A percentile compares a stretch with the other conserved stretches of the same genome.
Conservation (phyloP, 345 rosid genomes). For the Eucalyptus regnans region DNA sequence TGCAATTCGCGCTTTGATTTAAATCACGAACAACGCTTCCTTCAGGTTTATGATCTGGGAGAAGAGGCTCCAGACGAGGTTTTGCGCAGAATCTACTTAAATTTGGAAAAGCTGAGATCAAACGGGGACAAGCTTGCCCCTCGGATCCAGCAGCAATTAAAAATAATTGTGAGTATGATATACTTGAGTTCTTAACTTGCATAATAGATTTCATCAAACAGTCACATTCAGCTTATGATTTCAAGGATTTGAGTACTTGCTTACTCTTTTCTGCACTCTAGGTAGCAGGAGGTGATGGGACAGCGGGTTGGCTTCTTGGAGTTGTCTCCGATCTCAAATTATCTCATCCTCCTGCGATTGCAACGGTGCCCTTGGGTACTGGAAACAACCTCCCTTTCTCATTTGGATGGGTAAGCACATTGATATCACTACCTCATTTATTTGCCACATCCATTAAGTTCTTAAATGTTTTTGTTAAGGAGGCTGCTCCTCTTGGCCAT, state of each 20-base stretch:
- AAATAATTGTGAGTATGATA: slow-evolving; percentile 53
- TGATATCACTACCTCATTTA: neutral
- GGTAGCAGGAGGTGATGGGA: slow-evolving; percentile 99
- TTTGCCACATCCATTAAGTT: neutral
- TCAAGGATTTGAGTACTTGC: neutral
- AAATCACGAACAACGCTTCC: neutral
- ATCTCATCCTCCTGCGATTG: slow-evolving; percentile 82
- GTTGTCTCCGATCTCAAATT: slow-evolving; percentile 86
- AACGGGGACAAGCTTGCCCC: slow-evolving; percentile 26
- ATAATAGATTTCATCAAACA: neutral
- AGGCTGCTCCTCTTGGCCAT: neutral
- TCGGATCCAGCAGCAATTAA: slow-evolving; percentile 36
- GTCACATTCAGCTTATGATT: neutral
- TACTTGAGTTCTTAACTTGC: neutral
- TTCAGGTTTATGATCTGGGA: slow-evolving; percentile 71
- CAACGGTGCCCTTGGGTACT: slow-evolving; percentile 92
- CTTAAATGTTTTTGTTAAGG: neutral
- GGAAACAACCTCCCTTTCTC: slow-evolving; percentile 96
- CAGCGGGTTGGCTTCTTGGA: slow-evolving; percentile 97
- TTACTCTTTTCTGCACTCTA: neutral
- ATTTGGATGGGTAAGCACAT: slow-evolving; percentile 75
- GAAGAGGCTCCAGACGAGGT: slow-evolving; percentile 56
- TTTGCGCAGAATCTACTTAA: slow-evolving; percentile 42
- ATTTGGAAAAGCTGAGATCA: slow-evolving; percentile 48
- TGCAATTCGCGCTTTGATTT: neutral